Evolutionary conservation across 495 filamentous ascomycete genomes (phyloP).

Genomic region (Neurospora tetrasperma): DNA sequence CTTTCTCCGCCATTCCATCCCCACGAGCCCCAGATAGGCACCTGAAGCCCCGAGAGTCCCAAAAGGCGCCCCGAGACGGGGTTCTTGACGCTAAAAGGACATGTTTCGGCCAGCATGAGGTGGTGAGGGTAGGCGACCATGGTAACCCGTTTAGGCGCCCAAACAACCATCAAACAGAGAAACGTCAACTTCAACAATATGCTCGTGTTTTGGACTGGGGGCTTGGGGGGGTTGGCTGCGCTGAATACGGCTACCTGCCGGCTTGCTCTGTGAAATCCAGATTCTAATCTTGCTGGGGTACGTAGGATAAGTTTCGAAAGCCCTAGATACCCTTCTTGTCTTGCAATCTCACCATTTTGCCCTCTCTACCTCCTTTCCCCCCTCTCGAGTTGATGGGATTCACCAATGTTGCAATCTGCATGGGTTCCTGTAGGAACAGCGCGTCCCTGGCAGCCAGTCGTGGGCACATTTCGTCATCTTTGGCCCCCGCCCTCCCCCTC

Average conservation of each 20-base stretch:
- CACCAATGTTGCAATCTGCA: not conserved
- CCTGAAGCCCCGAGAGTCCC: slow-evolving; percentile 1
- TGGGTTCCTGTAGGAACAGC: not conserved
- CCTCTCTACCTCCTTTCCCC: not conserved
- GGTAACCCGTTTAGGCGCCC: slow-evolving; percentile 23
- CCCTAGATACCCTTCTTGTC: not conserved
- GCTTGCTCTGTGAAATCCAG: not conserved
- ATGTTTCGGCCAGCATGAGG: slow-evolving; percentile 27
- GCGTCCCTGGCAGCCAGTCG: not conserved
- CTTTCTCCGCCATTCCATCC: not conserved
- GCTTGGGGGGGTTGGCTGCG: not conserved
- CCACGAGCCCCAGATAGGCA: not conserved
- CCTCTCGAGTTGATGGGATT: not conserved
- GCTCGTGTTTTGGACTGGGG: not conserved
- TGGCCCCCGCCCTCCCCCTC: not conserved
- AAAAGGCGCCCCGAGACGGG: slow-evolving; percentile 5
- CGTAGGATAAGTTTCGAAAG: not conserved
- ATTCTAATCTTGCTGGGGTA: not conserved
- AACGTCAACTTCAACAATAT: slow-evolving; percentile 2
- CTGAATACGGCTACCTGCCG: not conserved
- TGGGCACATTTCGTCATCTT: not conserved
- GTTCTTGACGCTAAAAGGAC: slow-evolving; percentile 15
- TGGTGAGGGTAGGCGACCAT: slow-evolving; percentile 9
- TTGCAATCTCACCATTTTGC: not conserved
- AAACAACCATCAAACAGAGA: slow-evolving; percentile 40